Percentiles rank a stretch among this genome's conserved stretches.
phyloP scores from a whole-genome alignment of 805 yeast genomes.

The Candida vartiovaarae region DNA sequence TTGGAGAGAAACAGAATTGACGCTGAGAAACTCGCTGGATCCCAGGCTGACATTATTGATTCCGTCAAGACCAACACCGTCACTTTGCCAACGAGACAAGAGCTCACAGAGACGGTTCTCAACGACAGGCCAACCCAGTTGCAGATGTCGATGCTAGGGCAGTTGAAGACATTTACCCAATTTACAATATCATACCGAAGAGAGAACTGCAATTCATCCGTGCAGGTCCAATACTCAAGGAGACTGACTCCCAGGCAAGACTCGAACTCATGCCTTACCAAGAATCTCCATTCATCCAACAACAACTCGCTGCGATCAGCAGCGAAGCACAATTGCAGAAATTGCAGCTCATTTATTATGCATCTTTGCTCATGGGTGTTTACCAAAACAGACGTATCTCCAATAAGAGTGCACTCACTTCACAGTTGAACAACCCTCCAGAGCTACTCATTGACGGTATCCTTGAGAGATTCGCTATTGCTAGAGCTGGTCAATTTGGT shows the following conservation, averaged over 20 bases:
- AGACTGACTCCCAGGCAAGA: conserved; percentile 41
- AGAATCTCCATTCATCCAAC: conserved; percentile 49
- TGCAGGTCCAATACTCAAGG: conserved; percentile 54
- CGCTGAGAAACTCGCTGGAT: conserved; percentile 65
- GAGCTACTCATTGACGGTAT: conserved; percentile 66
- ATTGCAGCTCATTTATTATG: conserved; percentile 68
- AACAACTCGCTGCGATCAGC: conserved; percentile 32
- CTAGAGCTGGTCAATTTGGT: conserved; percentile 59
- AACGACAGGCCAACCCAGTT: conserved; percentile 80
- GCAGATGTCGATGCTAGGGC: conserved; percentile 73
- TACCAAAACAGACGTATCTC: conserved; percentile 64
- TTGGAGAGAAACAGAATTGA: conserved; percentile 81
- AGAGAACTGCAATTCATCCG: conserved; percentile 58
- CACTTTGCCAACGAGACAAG: conserved; percentile 63
- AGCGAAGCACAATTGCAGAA: conserved; percentile 44
- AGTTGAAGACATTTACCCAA: conserved; percentile 77
- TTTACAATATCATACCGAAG: conserved; percentile 61
- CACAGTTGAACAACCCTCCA: conserved; percentile 63
- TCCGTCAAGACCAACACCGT: conserved; percentile 64
- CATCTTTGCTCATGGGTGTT: conserved; percentile 73
- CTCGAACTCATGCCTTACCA: conserved; percentile 56
- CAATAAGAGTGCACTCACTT: conserved; percentile 51
- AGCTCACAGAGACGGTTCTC: conserved; percentile 49
- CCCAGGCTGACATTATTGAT: conserved; percentile 78
- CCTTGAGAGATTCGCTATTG: conserved; percentile 62